Conservation (phyloP, 345 rosid species). For the Limnanthes douglasii region DNA sequence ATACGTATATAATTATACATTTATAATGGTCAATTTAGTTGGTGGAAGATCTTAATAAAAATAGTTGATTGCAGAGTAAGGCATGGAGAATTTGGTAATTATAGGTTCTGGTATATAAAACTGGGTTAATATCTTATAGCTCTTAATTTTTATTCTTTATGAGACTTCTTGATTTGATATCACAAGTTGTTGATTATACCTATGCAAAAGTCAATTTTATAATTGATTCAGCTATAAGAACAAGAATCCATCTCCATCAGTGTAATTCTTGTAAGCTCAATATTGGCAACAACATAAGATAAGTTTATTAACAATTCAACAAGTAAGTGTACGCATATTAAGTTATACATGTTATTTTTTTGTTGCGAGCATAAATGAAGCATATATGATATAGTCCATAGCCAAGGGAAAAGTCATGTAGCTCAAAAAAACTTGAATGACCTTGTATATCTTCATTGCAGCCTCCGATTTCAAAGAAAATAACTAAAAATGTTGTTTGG, state of each 20-base stretch:
- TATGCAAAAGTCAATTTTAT: constrained; percentile 76
- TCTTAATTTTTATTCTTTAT: neutral
- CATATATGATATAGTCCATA: constrained; percentile 36
- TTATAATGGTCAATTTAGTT: no score
- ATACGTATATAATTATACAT: no score
- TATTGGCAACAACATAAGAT: constrained; percentile 50
- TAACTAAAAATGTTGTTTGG: constrained; percentile 21
- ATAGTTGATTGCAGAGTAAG: no score
- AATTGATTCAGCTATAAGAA: constrained; percentile 67
- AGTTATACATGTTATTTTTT: constrained; percentile 70
- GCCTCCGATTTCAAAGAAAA: constrained; percentile 44
- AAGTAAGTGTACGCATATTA: constrained; percentile 65
- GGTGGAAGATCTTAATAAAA: no score
- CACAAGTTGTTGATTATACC: constrained; percentile 65
- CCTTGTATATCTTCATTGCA: constrained; percentile 59
- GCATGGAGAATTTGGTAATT: no score
- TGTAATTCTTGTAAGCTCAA: constrained; percentile 22
- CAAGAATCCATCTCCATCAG: constrained; percentile 58
- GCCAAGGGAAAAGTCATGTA: constrained; percentile 34
- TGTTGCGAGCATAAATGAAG: constrained; percentile 78
- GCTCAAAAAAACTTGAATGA: constrained; percentile 45
- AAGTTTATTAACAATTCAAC: constrained; percentile 72
- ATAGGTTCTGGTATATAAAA: no score
- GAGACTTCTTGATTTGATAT: neutral
- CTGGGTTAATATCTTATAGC: neutral